Percentiles rank a stretch among this genome's conserved stretches.
phyloP scores from a whole-genome alignment of 805 yeast species.

The Naumovozyma castellii region DNA sequence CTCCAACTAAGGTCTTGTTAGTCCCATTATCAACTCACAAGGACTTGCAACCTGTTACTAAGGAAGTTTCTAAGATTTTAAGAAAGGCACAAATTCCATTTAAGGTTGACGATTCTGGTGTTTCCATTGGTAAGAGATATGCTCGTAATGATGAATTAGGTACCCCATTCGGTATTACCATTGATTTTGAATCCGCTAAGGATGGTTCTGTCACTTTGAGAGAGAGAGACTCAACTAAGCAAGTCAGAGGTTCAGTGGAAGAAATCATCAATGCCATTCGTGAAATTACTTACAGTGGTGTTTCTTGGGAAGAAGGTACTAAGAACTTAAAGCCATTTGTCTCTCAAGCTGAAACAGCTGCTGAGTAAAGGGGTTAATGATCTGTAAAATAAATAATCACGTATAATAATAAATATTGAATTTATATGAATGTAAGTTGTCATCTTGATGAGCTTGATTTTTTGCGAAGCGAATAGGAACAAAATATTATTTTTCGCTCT shows the following conservation, averaged over 20 bases:
- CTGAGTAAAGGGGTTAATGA: background rate
- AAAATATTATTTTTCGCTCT: too few relatives aligned
- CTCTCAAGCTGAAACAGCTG: slow-evolving; percentile 40
- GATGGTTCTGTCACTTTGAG: slow-evolving; percentile 88
- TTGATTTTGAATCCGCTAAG: slow-evolving; percentile 85
- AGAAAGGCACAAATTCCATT: slow-evolving; percentile 81
- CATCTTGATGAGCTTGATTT: too few relatives aligned
- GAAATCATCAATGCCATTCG: slow-evolving; percentile 67
- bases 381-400: background rate
- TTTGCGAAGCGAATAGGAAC: too few relatives aligned
- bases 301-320: slow-evolving; percentile 82
- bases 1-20: slow-evolving; percentile 93
- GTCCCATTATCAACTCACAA: slow-evolving; percentile 88
- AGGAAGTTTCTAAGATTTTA: slow-evolving; percentile 57
- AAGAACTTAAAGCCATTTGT: slow-evolving; percentile 62
- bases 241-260: slow-evolving; percentile 83
- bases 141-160: slow-evolving; percentile 98
- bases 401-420: background rate
- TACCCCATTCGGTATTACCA: slow-evolving; percentile 96
- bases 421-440: too few relatives aligned
- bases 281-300: slow-evolving; percentile 64
- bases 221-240: slow-evolving; percentile 94
- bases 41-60: slow-evolving; percentile 65
- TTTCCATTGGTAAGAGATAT: slow-evolving; percentile 95
- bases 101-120: slow-evolving; percentile 94